Percentiles rank a stretch among this genome's conserved stretches.
phyloP scores from a whole-genome alignment of 1,139 yeast genomes.

The Yamadazyma sp. region DNA sequence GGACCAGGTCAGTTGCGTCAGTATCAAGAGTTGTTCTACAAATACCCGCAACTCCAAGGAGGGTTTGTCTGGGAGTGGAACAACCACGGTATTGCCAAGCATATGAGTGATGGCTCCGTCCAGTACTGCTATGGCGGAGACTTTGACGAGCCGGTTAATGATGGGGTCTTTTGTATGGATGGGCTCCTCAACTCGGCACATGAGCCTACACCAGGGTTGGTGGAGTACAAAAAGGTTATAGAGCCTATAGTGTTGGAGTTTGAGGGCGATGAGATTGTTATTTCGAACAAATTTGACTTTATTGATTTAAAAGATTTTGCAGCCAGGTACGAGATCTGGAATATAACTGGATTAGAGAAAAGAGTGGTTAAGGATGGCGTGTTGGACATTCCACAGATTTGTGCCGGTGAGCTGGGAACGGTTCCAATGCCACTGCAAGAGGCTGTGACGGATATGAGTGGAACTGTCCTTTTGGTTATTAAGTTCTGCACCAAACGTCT shows the following conservation, averaged over 20 bases:
- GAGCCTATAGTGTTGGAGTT: constrained; percentile 24
- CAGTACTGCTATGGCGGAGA: constrained; percentile 35
- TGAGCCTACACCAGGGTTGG: constrained; percentile 31
- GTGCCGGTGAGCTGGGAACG: not conserved
- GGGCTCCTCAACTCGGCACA: constrained; percentile 31
- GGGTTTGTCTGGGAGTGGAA: constrained; percentile 43
- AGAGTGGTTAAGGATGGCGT: not conserved
- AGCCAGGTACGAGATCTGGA: constrained; percentile 8
- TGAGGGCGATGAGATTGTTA: constrained; percentile 5
- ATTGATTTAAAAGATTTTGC: constrained; percentile 9
- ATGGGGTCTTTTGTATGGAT: constrained; percentile 35
- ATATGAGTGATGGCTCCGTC: constrained; percentile 13
- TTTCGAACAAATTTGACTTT: constrained; percentile 17
- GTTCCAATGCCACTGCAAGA: not conserved
- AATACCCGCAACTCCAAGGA: constrained; percentile 27
- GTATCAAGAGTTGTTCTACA: constrained; percentile 28
- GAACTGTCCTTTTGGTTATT: constrained; percentile 7
- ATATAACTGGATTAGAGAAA: not conserved
- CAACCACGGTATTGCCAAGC: constrained; percentile 27
- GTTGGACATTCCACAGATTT: not conserved
- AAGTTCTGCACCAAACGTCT: constrained; percentile 9
- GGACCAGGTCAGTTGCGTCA: constrained; percentile 34
- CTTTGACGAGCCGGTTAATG: constrained; percentile 31
- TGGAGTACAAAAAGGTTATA: constrained; percentile 26
- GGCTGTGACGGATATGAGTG: constrained; percentile 4